Evolutionary conservation across 345 rosid genomes (phyloP).

Genomic region (Citropsis articulata): DNA sequence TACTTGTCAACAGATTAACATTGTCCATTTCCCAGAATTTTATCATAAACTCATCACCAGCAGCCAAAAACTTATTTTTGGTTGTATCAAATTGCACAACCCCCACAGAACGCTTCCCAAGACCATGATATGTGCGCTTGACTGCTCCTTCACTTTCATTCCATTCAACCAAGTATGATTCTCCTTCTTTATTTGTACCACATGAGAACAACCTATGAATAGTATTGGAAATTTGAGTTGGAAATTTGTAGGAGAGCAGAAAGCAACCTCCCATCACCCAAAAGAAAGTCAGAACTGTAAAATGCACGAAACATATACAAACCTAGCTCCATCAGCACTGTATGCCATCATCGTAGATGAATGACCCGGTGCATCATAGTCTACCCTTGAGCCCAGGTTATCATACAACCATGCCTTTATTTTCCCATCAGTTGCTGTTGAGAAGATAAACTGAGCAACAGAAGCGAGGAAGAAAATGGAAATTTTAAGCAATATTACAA

Average conservation of each 20-base stretch:
- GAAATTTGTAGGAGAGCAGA: neutral
- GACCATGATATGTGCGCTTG: slow-evolving; percentile 59
- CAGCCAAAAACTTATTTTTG: slow-evolving; percentile 75
- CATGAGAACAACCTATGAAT: slow-evolving; percentile 66
- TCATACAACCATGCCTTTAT: slow-evolving; percentile 89
- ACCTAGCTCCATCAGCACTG: slow-evolving; percentile 88
- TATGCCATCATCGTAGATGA: slow-evolving; percentile 74
- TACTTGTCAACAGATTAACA: slow-evolving; percentile 49
- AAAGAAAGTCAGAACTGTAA: slow-evolving; percentile 3
- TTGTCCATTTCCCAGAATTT: slow-evolving; percentile 89
- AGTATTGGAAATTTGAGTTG: slow-evolving; percentile 10
- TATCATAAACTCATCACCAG: slow-evolving; percentile 74
- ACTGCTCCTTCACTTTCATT: slow-evolving; percentile 85
- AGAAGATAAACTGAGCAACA: slow-evolving; percentile 59
- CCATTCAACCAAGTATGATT: slow-evolving; percentile 83
- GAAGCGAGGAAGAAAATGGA: slow-evolving; percentile 6
- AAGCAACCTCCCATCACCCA: slow-evolving; percentile 2
- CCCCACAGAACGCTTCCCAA: slow-evolving; percentile 65
- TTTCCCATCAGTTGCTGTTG: slow-evolving; percentile 79
- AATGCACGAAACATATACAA: slow-evolving; percentile 8
- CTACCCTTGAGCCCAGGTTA: slow-evolving; percentile 66
- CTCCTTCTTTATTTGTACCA: slow-evolving; percentile 82
- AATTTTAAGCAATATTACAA: neutral
- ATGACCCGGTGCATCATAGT: slow-evolving; percentile 80
- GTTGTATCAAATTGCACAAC: slow-evolving; percentile 87